Conservation (phyloP, 106 monocot genomes). For the Gastrodia elata region DNA sequence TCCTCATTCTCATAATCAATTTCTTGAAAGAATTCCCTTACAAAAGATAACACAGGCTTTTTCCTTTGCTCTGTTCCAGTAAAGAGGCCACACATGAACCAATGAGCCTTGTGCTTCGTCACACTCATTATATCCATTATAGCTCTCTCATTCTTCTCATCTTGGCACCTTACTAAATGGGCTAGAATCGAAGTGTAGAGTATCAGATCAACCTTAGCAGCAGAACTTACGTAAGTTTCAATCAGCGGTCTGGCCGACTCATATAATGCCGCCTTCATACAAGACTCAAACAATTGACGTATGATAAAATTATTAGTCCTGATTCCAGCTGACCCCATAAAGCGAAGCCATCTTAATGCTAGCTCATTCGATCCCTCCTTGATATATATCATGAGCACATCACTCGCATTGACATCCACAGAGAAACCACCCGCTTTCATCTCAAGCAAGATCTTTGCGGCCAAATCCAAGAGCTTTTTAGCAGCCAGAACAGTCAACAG, state of each 20-base stretch:
- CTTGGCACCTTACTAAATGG: constrained; percentile 72
- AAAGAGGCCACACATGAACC: constrained; percentile 82
- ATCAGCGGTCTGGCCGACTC: constrained; percentile 66
- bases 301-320: constrained; percentile 87
- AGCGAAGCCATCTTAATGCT: constrained; percentile 76
- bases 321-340: constrained; percentile 88
- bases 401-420: constrained; percentile 88
- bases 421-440: constrained; percentile 77
- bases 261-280: constrained; percentile 70
- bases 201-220: constrained; percentile 80
- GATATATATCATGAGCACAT: constrained; percentile 91
- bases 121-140: constrained; percentile 75
- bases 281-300: constrained; percentile 84
- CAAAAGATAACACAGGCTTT: constrained; percentile 73
- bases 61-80: constrained; percentile 84
- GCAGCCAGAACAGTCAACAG: constrained; percentile 50
- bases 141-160: constrained; percentile 62
- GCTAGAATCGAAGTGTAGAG: constrained; percentile 93
- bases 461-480: constrained; percentile 80
- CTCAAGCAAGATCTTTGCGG: constrained; percentile 85
- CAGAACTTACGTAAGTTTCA: constrained; percentile 58
- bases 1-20: constrained; percentile 79
- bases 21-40: constrained; percentile 92
- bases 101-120: constrained; percentile 74
- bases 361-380: constrained; percentile 74